Base-by-base conservation (phyloP, 106 monocot genomes). In the Triglochin maritima region DNA sequence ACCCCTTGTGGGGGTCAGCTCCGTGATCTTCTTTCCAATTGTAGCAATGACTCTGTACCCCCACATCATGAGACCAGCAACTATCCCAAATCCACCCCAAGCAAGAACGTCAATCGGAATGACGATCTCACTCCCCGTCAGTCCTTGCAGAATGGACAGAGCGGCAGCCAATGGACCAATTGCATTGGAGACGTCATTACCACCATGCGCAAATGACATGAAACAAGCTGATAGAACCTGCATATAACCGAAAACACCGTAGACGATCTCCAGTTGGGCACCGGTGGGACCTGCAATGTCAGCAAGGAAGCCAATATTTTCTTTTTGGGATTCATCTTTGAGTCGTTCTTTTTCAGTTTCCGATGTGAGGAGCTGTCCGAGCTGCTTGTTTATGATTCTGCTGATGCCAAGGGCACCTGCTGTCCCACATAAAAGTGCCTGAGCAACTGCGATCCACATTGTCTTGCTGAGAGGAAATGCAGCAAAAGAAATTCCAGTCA, bases 201-300 rank as follows among this genome's bases (percentile, higher is more conserved):
- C 96, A 11, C 96, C 96, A 17, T 98, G 96, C 1, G 96, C 91
- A 53, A 98, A 98, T 15, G 96, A 98, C 96, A 98, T 98, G 86
- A 98, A 98, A 58, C 96, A 98, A 2, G 96, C 96, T 4, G 96
- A 98, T n/a, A 98, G 74, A 42, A 98, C 75, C 70, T 98, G 96
- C 96, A 98, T 86, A 81, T 98, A 91, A 29, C 96, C 91, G 45
- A 98, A 98, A 13, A 98, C 91, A 16, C 88, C 91, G 13, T 98
- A 98, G 53, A 98, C 91, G 6, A 98, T 91, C 72, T 98, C 84
- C 60, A 91, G 62, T 69, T 98, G 96, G 43, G 96, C 85, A 14
- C 96, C 96, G 41, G 62, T 91, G 0, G 96, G 96, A 16, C 96
- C 96, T 9, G 96, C 85, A 5, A 98, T 67, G 54, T 88, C 76